phyloP scores from a whole-genome alignment of 2,329 filamentous ascomycete genomes.

The Penicillium digitatum region DNA sequence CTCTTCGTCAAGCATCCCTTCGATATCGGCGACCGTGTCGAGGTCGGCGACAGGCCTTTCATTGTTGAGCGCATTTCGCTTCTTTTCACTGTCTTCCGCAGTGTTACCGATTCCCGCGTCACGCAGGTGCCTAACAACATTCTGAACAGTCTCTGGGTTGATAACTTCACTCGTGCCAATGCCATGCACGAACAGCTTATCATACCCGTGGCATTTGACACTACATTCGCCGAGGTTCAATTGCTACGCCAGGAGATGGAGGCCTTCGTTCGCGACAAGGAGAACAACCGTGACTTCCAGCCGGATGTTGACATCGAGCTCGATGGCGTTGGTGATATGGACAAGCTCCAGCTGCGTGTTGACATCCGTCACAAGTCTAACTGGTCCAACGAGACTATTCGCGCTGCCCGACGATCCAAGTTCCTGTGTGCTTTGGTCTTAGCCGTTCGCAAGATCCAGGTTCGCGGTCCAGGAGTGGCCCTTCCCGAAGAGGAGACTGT shows the following conservation, averaged over 20 bases:
- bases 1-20: conserved; percentile 98
- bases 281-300: conserved; percentile 89
- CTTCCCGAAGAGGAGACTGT: conserved; percentile 36
- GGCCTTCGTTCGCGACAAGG: conserved; percentile 73
- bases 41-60: conserved; percentile 65
- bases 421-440: conserved; percentile 93
- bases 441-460: conserved; percentile 81
- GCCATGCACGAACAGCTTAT: conserved; percentile 84
- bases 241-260: conserved; percentile 79
- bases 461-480: conserved; percentile 74
- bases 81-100: conserved; percentile 86
- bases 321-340: conserved; percentile 73
- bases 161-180: conserved; percentile 87
- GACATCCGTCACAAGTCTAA: conserved; percentile 90
- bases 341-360: conserved; percentile 79
- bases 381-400: conserved; percentile 81
- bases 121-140: conserved; percentile 84
- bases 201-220: conserved; percentile 79
- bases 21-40: conserved; percentile 91
- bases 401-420: conserved; percentile 78
- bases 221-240: conserved; percentile 83
- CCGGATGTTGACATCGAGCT: conserved; percentile 76
- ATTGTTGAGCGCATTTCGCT: conserved; percentile 92
- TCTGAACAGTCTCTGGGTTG: conserved; percentile 88
- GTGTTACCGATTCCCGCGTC: conserved; percentile 74